Percentiles rank a stretch among this genome's conserved stretches.
These are phyloP conservation scores for Kodamaea laetipori DNA, from an alignment of 805 yeast species.

Conservation along the genomic window DNA sequence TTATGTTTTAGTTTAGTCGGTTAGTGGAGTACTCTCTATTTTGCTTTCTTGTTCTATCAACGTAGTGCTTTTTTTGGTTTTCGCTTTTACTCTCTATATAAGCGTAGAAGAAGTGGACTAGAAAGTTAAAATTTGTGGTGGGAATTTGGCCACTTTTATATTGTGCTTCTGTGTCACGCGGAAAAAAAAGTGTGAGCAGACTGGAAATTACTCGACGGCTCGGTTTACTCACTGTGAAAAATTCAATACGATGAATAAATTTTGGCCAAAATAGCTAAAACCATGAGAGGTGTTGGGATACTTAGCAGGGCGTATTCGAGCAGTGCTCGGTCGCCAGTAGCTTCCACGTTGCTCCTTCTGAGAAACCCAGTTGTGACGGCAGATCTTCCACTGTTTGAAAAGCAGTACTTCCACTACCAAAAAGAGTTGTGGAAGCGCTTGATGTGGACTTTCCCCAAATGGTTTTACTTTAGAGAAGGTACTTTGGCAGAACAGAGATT, in stretches of 20 bases:
- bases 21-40: background rate
- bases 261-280: background rate
- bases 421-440: constrained; percentile 82
- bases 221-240: constrained; percentile 6
- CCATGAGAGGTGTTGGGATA: constrained; percentile 13
- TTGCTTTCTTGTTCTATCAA: background rate
- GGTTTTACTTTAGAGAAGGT: constrained; percentile 88
- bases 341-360: constrained; percentile 65
- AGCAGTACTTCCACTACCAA: constrained; percentile 78
- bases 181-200: background rate
- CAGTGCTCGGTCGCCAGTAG: constrained; percentile 12
- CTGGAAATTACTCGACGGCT: background rate
- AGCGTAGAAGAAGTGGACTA: constrained; percentile 6
- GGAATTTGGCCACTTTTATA: constrained; percentile 5
- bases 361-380: constrained; percentile 85
- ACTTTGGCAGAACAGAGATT: constrained; percentile 84
- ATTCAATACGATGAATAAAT: constrained; percentile 3
- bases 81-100: constrained; percentile 6
- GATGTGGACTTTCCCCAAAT: constrained; percentile 97
- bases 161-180: constrained; percentile 4
- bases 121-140: constrained; percentile 4
- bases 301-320: constrained; percentile 17
- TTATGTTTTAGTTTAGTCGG: constrained; percentile 3
- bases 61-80: background rate
- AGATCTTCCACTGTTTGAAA: constrained; percentile 70